These are phyloP conservation scores for Rhodotorula sp. DNA, from an alignment of 1,284 basidiomycete species.

Conservation along the genomic window DNA sequence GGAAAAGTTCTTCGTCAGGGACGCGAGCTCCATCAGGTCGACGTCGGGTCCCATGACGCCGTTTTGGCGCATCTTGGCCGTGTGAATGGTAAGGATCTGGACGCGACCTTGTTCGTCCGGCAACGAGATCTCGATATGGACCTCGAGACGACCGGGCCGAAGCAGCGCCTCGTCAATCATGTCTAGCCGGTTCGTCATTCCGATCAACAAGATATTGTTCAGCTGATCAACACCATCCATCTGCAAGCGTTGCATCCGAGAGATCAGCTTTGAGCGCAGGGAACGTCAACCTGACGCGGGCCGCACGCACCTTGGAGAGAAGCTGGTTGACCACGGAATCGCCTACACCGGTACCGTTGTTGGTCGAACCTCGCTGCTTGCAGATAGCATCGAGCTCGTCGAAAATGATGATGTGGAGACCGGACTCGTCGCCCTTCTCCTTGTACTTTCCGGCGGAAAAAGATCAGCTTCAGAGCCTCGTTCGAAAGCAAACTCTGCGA, in stretches of 20 bases:
- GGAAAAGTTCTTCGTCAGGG: slow-evolving; percentile 92
- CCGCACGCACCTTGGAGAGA: slow-evolving; percentile 73
- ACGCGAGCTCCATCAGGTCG: slow-evolving; percentile 76
- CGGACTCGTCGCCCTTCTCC: slow-evolving; percentile 96
- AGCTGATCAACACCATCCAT: slow-evolving; percentile 99
- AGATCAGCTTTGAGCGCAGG: background rate
- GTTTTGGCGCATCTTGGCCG: slow-evolving; percentile 87
- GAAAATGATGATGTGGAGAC: slow-evolving; percentile 98
- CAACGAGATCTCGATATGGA: slow-evolving; percentile 99
- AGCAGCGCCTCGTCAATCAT: slow-evolving; percentile 99
- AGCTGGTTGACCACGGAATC: slow-evolving; percentile 99
- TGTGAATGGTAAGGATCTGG: slow-evolving; percentile 96
- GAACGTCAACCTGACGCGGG: too few relatives aligned
- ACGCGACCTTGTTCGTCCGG: slow-evolving; percentile 89
- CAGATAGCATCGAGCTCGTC: slow-evolving; percentile 99
- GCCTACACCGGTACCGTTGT: slow-evolving; percentile 86
- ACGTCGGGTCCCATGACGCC: slow-evolving; percentile 88
- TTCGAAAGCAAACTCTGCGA: background rate
- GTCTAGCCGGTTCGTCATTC: slow-evolving; percentile 98
- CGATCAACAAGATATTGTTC: slow-evolving; percentile 99
- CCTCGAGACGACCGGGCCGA: slow-evolving; percentile 96
- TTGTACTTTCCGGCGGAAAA: slow-evolving; percentile 68
- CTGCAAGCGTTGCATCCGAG: slow-evolving; percentile 50
- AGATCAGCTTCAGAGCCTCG: too few relatives aligned
- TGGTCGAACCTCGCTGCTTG: slow-evolving; percentile 88